Evolutionary conservation across 495 filamentous ascomycete species (phyloP).

Genomic region (Achaetomiella virescens): DNA sequence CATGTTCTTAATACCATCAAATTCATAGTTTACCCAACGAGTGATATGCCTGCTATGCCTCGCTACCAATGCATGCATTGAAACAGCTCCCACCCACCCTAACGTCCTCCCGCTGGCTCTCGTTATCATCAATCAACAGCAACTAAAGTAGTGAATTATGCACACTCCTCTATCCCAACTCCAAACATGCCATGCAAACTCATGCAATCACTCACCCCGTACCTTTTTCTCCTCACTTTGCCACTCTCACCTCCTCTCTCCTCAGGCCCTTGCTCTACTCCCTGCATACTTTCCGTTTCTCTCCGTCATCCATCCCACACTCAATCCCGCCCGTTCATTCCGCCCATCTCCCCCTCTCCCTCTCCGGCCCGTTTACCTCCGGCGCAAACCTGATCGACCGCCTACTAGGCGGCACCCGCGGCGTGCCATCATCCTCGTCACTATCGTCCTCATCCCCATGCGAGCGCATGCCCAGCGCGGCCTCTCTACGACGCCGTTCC

Average conservation of each 20-base stretch:
- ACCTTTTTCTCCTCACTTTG: no score
- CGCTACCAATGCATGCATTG: conserved; percentile 1
- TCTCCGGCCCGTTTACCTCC: conserved; percentile 10
- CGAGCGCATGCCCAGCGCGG: conserved; percentile 62
- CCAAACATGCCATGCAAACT: background rate
- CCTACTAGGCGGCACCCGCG: conserved; percentile 37
- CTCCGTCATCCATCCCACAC: no score
- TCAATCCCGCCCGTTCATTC: background rate
- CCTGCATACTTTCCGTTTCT: background rate
- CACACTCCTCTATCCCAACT: background rate
- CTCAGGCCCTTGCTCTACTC: no score
- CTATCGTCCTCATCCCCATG: conserved; percentile 54
- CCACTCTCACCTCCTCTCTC: no score
- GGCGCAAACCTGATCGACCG: conserved; percentile 45
- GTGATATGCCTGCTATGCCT: background rate
- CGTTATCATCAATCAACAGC: no score
- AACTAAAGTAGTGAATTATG: no score
- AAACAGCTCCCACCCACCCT: no score
- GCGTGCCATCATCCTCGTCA: conserved; percentile 52
- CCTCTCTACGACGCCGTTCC: conserved; percentile 74
- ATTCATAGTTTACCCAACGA: background rate
- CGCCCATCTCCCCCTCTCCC: background rate
- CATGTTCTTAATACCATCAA: background rate
- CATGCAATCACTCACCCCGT: background rate
- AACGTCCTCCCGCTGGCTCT: no score